Evolutionary conservation across 148 eudicot species (phyloP).

Genomic region (Rhododendron ferrugineum): DNA sequence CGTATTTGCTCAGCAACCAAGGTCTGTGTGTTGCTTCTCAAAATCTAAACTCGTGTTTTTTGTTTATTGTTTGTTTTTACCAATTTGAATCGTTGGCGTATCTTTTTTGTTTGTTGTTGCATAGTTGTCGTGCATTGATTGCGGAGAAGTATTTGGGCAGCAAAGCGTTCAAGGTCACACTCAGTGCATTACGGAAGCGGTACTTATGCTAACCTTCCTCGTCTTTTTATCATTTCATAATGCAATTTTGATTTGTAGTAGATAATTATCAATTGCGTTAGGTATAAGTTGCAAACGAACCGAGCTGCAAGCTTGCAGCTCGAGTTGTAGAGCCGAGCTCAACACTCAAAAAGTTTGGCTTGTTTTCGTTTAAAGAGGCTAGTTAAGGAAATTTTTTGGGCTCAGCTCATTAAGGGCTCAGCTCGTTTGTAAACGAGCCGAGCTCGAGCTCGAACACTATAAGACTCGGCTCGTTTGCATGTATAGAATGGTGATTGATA

Average conservation of each 20-base stretch:
- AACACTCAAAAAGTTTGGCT: too few relatives aligned
- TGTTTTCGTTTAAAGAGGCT: too few relatives aligned
- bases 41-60: not conserved
- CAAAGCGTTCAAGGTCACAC: slow-evolving; percentile 73
- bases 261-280: not conserved
- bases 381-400: too few relatives aligned
- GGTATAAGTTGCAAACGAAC: not conserved
- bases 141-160: slow-evolving; percentile 60
- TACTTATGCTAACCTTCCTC: slow-evolving; percentile 14
- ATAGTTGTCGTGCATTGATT: slow-evolving; percentile 86
- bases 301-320: too few relatives aligned
- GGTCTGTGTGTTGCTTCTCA: slow-evolving; percentile 19
- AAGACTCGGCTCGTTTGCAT: too few relatives aligned
- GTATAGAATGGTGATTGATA: not conserved
- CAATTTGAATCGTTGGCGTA: not conserved
- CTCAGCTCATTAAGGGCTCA: too few relatives aligned
- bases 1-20: slow-evolving; percentile 61
- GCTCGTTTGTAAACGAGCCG: too few relatives aligned
- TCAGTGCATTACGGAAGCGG: slow-evolving; percentile 91
- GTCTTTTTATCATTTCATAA: not conserved
- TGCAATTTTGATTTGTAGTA: not conserved
- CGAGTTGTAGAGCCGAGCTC: too few relatives aligned
- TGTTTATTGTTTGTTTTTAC: not conserved
- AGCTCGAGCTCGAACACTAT: too few relatives aligned
- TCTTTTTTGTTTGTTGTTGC: not conserved